Percentiles rank a stretch among this genome's conserved stretches.
Conservation (phyloP, 148 eudicot genomes). For the Diospyros lotus region DNA sequence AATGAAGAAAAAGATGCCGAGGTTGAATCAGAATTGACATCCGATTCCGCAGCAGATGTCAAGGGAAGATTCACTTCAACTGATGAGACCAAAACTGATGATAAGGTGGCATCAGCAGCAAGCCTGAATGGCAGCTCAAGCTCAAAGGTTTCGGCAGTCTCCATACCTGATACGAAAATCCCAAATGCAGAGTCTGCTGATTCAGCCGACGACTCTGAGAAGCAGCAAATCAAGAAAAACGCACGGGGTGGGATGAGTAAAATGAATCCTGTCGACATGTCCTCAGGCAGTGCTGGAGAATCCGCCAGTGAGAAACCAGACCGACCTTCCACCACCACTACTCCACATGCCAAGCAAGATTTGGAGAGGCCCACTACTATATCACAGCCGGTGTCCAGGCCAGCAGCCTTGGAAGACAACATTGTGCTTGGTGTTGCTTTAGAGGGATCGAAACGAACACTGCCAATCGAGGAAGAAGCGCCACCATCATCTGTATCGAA, state of each 20-base stretch:
- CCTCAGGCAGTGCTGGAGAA: constrained; percentile 7
- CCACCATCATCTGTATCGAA: constrained; percentile 19
- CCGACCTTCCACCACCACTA: constrained; percentile 13
- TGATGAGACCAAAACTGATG: constrained; percentile 9
- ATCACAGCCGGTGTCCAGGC: constrained; percentile 26
- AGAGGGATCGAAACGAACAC: constrained; percentile 74
- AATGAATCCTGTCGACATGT: constrained; percentile 12
- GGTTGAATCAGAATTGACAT: constrained; percentile 20
- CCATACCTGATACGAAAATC: constrained; percentile 10
- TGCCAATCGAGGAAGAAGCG: constrained; percentile 69
- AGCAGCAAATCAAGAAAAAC: constrained; percentile 17
- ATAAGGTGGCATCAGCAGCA: constrained; percentile 22
- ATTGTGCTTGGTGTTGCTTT: constrained; percentile 79
- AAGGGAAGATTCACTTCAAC: constrained; percentile 21
- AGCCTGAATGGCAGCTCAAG: constrained; percentile 21
- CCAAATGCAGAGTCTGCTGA: constrained; percentile 4
- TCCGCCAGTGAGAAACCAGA: constrained; percentile 12
- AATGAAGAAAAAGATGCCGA: constrained; percentile 37
- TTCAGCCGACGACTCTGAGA: constrained; percentile 11
- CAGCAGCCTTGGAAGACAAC: constrained; percentile 67
- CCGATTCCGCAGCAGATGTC: constrained; percentile 25
- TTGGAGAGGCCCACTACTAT: constrained; percentile 30
- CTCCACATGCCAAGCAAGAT: constrained; percentile 31
- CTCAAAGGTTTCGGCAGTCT: constrained; percentile 15
- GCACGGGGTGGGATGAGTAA: not conserved